Evolutionary conservation across 306 rosid genomes (phyloP), one percentile per base, ranked within the genome.

Genomic region (Rosa chinensis): DNA sequence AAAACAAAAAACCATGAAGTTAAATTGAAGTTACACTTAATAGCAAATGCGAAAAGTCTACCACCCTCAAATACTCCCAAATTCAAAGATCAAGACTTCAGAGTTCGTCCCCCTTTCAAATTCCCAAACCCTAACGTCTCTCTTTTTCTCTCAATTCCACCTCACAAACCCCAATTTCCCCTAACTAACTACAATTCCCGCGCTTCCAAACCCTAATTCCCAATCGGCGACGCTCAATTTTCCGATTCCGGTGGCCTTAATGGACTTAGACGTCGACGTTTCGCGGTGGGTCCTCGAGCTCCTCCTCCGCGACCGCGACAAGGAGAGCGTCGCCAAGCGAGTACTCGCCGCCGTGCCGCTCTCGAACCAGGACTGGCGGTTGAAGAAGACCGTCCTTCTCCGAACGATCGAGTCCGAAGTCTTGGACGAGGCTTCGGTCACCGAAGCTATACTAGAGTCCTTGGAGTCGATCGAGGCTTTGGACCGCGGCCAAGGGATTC

Each of bases 281-380:
- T 79, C 85, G 18, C 82, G 89, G 23, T 92, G 99, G 94, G 32
- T 91, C 11, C 35, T 84, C 32, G 97, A 94, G 58, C 89, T 84
- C 32, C 80, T 92, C 8, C 82, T 94, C 73, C 92, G 91, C 2
- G 86, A 70, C 70, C 58, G 89, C 43, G 81, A 82, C 37, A 85
- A 85, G 42, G 90, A 84, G 44, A 66, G 75, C 6, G 18, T 89
- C 3, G 58, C 82, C 44, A 81, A 78, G 76, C 78, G 73, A 70
- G 45, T 85, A 74, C 64, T 91, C 20, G 77, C 74, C 16, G 79
- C 5, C 1, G 78, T 88, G 5, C 97, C 90, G 1, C 40, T 86
- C 20, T 72, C 96, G 63, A 59, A 18, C 56, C 74, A 79, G 49
- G 91, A 95, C 47, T 67, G 70, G 10, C 97, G 91, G 48, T 72